phyloP scores from a whole-genome alignment of 2,329 filamentous ascomycete species.

The Paecilomyces variotii region DNA sequence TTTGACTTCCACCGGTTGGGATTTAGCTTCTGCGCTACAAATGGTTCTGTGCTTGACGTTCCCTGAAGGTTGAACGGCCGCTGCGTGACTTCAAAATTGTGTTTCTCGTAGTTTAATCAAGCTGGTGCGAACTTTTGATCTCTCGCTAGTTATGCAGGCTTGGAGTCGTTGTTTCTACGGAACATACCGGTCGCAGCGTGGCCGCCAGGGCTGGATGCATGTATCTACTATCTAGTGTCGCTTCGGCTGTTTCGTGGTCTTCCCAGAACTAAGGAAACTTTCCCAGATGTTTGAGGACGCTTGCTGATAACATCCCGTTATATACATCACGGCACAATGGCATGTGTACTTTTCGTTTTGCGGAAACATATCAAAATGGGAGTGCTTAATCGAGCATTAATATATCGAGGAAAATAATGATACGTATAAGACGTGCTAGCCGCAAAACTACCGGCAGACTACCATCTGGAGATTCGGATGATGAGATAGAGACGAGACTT shows the following conservation, averaged over 20 bases:
- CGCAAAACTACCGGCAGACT: not conserved
- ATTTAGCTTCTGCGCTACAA: not conserved
- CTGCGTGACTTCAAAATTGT: not conserved
- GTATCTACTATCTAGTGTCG: not conserved
- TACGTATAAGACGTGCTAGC: not conserved
- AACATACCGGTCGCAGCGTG: not conserved
- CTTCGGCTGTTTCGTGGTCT: not conserved
- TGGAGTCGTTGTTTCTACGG: not conserved
- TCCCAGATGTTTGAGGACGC: too few relatives aligned
- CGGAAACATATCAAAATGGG: not conserved
- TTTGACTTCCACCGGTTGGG: not conserved
- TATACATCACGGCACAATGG: not conserved
- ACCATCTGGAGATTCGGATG: not conserved
- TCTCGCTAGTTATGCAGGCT: not conserved
- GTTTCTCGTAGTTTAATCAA: not conserved
- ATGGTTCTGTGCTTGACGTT: not conserved
- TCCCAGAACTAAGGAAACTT: not conserved
- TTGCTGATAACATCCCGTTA: not conserved
- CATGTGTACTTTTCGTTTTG: not conserved
- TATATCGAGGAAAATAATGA: not conserved
- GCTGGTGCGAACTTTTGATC: not conserved
- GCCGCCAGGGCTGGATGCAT: not conserved
- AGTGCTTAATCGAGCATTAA: not conserved
- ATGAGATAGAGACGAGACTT: not conserved
- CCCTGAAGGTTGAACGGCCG: not conserved